Evolutionary conservation across 352 stramenopile species (phyloP), one percentile per base, ranked within the genome.

Genomic region (Phytophthora crassamura): DNA sequence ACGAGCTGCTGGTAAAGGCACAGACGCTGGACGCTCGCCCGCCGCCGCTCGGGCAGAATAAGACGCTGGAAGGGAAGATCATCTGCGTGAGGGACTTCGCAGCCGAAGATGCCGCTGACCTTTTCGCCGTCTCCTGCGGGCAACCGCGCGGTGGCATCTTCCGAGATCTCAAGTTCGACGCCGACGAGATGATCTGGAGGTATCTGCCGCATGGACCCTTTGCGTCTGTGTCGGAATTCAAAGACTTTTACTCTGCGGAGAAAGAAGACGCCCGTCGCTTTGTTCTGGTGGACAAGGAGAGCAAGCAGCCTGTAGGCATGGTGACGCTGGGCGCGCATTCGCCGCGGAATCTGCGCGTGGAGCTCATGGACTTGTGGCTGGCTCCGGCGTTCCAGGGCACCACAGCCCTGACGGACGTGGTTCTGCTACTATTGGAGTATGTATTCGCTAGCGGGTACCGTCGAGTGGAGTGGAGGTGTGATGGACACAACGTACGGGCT

Each of bases 401-500:
- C 28, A 10, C 53, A 38, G 77, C 72, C 22, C 48, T 89, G 28
- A 63, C 67, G 6, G 89, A 97, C 42, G 64, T 72, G 4, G 78
- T 95, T 49, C 77, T 93, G 43, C 52, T 96, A 47, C 34, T 97
- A 50, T 69, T 97, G 20, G 71, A 69, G 49, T 64, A 90, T 36
- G 54, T 96, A n/a, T 96, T 96, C n/a, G 69, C 67, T 7, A 61
- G 72, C 6, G 79, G 82, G 11, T 97, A 97, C 58, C 86, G 90
- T 22, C 86, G 90, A 43, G 82, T 97, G 7, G 90, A 97, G 77
- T 96, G 84, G 87, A 74, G 80, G 3, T 94, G 88, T 49, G 90
- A 97, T 34, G 89, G 87, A 16, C 81, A 95, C 65, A 96, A 97
- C 62, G 82, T 95, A 8, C 86, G 86, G n/a, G 89, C 82, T 33